A percentile compares a stretch with the other conserved stretches of the same genome.
Conservation (phyloP, 2,329 filamentous ascomycete genomes). For the Elsinoe arachidis region DNA sequence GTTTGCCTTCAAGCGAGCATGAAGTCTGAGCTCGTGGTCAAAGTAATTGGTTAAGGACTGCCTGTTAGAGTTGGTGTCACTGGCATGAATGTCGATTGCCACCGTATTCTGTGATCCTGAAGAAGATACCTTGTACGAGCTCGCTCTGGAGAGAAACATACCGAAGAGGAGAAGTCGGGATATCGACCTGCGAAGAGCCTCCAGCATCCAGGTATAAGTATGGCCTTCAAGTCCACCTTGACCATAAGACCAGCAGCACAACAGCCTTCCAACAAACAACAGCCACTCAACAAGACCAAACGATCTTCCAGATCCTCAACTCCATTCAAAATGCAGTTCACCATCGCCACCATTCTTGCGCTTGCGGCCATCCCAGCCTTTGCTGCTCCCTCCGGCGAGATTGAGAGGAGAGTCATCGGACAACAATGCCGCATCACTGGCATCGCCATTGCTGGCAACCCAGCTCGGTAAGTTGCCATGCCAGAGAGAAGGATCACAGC, state of each 20-base stretch:
- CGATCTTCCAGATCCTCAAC: background rate
- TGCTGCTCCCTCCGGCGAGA: slow-evolving; percentile 6
- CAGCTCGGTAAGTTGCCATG: background rate
- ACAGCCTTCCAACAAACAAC: slow-evolving; percentile 1
- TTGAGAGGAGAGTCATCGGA: background rate
- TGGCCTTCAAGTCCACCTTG: background rate
- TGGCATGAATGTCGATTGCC: background rate
- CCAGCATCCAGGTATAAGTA: background rate
- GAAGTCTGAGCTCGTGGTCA: slow-evolving; percentile 1
- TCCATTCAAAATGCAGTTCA: slow-evolving; percentile 12
- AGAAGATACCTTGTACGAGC: background rate
- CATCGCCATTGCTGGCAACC: slow-evolving; percentile 11
- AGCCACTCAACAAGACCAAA: slow-evolving; percentile 1
- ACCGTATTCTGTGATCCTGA: background rate
- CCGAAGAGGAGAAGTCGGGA: background rate
- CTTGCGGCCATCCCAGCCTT: slow-evolving; percentile 9
- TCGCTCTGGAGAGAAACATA: background rate
- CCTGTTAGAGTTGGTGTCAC: slow-evolving; percentile 1
- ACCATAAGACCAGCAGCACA: background rate
- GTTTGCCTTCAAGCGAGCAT: slow-evolving; percentile 5
- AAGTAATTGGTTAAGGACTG: slow-evolving; percentile 4
- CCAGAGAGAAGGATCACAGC: background rate
- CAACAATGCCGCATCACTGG: slow-evolving; percentile 10
- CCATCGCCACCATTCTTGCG: slow-evolving; percentile 7
- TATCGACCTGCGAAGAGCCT: background rate